These are phyloP conservation scores for Yarrowia porcina DNA, from an alignment of 805 yeast species.

Conservation along the genomic window DNA sequence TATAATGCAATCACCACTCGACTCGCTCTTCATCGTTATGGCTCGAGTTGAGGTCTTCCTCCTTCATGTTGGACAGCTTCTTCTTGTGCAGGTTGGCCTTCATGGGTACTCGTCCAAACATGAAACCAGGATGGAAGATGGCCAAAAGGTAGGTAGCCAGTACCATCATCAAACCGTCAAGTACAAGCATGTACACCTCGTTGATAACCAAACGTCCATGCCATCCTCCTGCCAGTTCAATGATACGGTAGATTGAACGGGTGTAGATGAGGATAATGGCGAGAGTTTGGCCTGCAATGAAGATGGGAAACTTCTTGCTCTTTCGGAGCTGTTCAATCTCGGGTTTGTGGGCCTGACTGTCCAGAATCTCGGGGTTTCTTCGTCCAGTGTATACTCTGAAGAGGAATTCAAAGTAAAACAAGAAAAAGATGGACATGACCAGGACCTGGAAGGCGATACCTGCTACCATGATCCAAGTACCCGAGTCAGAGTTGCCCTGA, in stretches of 20 bases:
- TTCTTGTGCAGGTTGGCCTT: conserved; percentile 14
- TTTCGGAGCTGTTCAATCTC: not conserved
- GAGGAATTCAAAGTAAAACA: conserved; percentile 47
- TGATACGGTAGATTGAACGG: conserved; percentile 69
- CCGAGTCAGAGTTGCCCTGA: conserved; percentile 44
- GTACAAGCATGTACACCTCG: conserved; percentile 55
- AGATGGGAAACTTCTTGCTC: conserved; percentile 29
- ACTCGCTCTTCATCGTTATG: not conserved
- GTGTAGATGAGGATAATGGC: conserved; percentile 55
- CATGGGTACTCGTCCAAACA: conserved; percentile 7
- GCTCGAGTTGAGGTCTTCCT: conserved; percentile 3
- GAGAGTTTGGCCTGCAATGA: conserved; percentile 28
- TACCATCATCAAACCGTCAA: conserved; percentile 62
- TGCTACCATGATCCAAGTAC: conserved; percentile 65
- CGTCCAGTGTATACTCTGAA: conserved; percentile 23
- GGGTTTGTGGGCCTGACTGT: conserved; percentile 3
- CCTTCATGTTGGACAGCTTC: not conserved
- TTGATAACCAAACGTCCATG: conserved; percentile 57
- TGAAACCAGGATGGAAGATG: conserved; percentile 58
- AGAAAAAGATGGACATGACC: conserved; percentile 61
- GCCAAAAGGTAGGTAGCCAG: conserved; percentile 48
- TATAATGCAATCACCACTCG: conserved; percentile 5
- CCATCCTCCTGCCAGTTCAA: conserved; percentile 74
- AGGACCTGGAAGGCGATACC: conserved; percentile 76
- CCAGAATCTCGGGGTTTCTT: not conserved